Evolutionary conservation across 208 protist genomes (phyloP), one percentile per base, ranked within the genome.

Genomic region (Crithidia thermophila): DNA sequence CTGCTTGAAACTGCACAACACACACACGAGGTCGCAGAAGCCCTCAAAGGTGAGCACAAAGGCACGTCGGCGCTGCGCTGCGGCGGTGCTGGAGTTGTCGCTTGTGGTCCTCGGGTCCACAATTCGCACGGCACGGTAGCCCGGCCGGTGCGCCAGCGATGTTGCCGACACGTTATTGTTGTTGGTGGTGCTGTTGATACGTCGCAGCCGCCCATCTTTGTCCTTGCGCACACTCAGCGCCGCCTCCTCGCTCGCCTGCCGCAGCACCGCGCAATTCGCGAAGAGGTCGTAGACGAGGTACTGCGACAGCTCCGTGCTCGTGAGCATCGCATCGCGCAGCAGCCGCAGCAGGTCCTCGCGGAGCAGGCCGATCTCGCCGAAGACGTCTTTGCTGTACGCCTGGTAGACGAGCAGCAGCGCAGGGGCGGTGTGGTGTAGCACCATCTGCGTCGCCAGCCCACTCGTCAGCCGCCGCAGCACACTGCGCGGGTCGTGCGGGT

Each of bases 291-390:
- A 84, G n/a, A 94, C 77, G 47, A 94, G 49, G 58, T 87, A 81
- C 63, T 93, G 85, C 36, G 91, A 91, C 11, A 94, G 87, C 49
- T 96, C 88, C n/a, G 87, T 90, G 66, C 85, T 94, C 52, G 91
- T 94, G 50, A 96, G 72, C 88, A 93, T 91, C 28, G 91, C 87
- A 62, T 96, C 91, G 42, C 87, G 79, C 45, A 96, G 78, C 37
- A 94, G 72, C 27, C 79, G 80, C 75, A 96, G 59, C 28, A 94
- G 18, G 42, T 89, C 81, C 57, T 91, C 82, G 39, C 68, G 68
- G 71, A 92, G 77, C 77, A 96, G 82, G 16, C 77, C 86, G 1
- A 77, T 57, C 6, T 81, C 71, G 9, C 91, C 91, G 30, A 75
- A 91, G 23, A 93, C 49, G 6, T 91, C 87, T 33, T 82, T 85